phyloP scores from a whole-genome alignment of 2,329 filamentous ascomycete genomes.

The Blastomyces parvus region DNA sequence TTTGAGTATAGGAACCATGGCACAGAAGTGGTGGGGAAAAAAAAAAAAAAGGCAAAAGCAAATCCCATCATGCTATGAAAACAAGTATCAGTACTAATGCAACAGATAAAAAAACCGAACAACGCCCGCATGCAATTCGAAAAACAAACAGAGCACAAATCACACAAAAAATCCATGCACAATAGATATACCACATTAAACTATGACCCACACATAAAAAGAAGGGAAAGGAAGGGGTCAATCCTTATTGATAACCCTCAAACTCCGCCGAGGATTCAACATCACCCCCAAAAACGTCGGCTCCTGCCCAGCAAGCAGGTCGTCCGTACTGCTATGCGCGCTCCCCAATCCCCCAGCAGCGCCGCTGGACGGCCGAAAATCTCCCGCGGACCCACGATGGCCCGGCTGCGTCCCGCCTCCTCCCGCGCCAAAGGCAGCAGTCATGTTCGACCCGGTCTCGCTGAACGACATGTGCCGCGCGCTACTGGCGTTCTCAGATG shows the following conservation, averaged over 20 bases:
- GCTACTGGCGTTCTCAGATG: slow-evolving; percentile 20
- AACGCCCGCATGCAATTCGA: too few species aligned
- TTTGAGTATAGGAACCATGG: too few species aligned
- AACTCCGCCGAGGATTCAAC: slow-evolving; percentile 56
- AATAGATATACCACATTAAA: too few species aligned
- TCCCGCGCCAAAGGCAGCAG: slow-evolving; percentile 2
- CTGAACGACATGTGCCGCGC: slow-evolving; percentile 12
- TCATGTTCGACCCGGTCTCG: neutral
- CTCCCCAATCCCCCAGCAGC: slow-evolving; percentile 31
- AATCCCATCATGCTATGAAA: too few species aligned
- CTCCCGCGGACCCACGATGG: slow-evolving; percentile 11
- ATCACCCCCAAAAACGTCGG: slow-evolving; percentile 63
- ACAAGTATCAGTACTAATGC: too few species aligned
- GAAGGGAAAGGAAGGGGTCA: slow-evolving; percentile 21
- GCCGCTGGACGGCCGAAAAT: slow-evolving; percentile 20
- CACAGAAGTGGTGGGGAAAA: too few species aligned
- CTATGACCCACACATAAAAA: neutral
- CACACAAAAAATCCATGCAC: too few species aligned
- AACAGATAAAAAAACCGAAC: too few species aligned
- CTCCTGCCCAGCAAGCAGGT: slow-evolving; percentile 53
- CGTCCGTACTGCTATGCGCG: slow-evolving; percentile 44
- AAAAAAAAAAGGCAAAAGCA: too few species aligned
- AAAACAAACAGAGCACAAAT: too few species aligned
- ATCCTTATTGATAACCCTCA: slow-evolving; percentile 58
- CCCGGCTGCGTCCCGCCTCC: slow-evolving; percentile 6